Conservation (phyloP, 768 basidiomycete species). For the Termitomyces sp. region DNA sequence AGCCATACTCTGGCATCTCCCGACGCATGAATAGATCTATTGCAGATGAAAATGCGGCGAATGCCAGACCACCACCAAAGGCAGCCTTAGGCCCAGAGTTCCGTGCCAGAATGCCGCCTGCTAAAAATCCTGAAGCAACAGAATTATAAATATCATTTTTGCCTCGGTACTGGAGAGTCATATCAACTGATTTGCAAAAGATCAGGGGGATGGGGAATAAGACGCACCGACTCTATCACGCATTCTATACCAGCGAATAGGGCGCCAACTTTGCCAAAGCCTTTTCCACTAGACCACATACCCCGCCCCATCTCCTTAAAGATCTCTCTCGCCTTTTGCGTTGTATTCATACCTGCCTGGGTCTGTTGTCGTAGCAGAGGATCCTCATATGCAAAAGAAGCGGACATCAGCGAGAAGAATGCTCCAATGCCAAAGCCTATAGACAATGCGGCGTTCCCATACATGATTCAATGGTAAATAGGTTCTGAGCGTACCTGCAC, state of each 20-base stretch:
- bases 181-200: not conserved
- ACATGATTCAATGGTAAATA: not conserved
- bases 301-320: constrained; percentile 93
- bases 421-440: constrained; percentile 88
- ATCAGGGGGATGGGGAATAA: not conserved
- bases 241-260: constrained; percentile 95
- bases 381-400: constrained; percentile 94
- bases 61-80: constrained; percentile 84
- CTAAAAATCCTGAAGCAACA: constrained; percentile 78
- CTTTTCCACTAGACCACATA: constrained; percentile 87
- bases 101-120: constrained; percentile 85
- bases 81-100: constrained; percentile 84
- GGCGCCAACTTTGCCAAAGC: constrained; percentile 92
- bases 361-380: constrained; percentile 69
- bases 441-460: not conserved
- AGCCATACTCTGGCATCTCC: constrained; percentile 70
- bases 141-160: constrained; percentile 95
- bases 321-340: constrained; percentile 77
- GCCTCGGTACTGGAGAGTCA: constrained; percentile 72
- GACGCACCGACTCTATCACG: constrained; percentile 85
- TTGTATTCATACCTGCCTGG: constrained; percentile 48
- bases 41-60: constrained; percentile 88
- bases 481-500: constrained; percentile 55
- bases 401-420: constrained; percentile 94
- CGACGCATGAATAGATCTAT: constrained; percentile 81